A percentile compares a stretch with the other conserved stretches of the same genome.
Conservation (phyloP, 192 early-diverging fungal genomes). For the Podochytrium sp. region DNA sequence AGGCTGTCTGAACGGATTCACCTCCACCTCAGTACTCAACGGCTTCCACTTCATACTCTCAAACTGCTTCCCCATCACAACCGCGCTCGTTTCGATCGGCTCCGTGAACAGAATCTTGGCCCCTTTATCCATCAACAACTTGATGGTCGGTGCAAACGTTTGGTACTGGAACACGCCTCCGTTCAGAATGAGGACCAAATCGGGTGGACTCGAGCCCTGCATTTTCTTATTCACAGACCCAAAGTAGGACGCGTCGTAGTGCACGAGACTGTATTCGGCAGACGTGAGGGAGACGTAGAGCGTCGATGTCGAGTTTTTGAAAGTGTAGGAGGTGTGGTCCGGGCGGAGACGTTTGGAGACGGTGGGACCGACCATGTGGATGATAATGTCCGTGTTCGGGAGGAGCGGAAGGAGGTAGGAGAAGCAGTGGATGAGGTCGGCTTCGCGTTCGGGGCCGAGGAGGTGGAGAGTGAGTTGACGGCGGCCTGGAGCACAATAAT, state of each 20-base stretch:
- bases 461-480: conserved; percentile 54
- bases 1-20: conserved; percentile 61
- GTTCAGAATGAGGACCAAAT: conserved; percentile 52
- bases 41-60: conserved; percentile 33
- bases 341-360: conserved; percentile 44
- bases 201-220: conserved; percentile 43
- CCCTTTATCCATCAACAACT: conserved; percentile 43
- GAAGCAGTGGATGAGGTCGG: conserved; percentile 50
- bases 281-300: conserved; percentile 46
- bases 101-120: conserved; percentile 48
- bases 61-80: conserved; percentile 41
- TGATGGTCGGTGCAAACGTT: conserved; percentile 44
- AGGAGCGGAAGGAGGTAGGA: conserved; percentile 50
- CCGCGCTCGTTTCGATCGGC: conserved; percentile 47
- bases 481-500: conserved; percentile 35
- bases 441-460: conserved; percentile 50
- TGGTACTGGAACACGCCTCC: conserved; percentile 43
- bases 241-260: conserved; percentile 38
- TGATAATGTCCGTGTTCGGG: conserved; percentile 54
- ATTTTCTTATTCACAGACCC: conserved; percentile 22
- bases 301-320: conserved; percentile 38
- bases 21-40: too few relatives aligned
- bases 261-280: conserved; percentile 38
- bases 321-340: conserved; percentile 35
- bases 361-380: conserved; percentile 56